Evolutionary conservation across 2,329 filamentous ascomycete species (phyloP).

Genomic region (Talaromyces sp.): DNA sequence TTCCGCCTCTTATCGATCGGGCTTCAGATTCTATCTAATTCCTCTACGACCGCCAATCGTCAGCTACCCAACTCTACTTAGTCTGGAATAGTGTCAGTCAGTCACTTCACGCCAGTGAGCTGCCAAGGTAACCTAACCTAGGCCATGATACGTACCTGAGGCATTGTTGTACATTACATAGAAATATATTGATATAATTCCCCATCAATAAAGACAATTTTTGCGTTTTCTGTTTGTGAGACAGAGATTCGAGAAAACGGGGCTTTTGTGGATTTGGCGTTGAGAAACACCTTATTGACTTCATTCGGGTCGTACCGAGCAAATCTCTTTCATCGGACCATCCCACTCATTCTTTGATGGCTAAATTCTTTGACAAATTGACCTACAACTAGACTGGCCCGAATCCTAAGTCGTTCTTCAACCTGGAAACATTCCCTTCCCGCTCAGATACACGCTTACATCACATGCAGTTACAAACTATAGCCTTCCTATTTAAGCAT

Average conservation of each 20-base stretch:
- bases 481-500: background rate
- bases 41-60: background rate
- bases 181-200: background rate
- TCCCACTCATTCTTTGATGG: background rate
- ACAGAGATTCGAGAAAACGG: background rate
- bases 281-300: background rate
- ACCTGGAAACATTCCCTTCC: background rate
- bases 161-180: background rate
- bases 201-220: background rate
- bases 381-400: background rate
- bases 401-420: background rate
- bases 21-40: background rate
- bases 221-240: background rate
- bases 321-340: background rate
- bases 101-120: background rate
- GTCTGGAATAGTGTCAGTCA: background rate
- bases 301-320: background rate
- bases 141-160: background rate
- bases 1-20: background rate
- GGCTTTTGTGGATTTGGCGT: background rate
- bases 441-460: background rate
- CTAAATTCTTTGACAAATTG: background rate
- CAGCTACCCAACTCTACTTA: background rate
- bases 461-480: background rate
- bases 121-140: background rate